These are phyloP conservation scores for Cryphonectria parasitica DNA, from an alignment of 2,329 filamentous ascomycete genomes.

Conservation along the genomic window DNA sequence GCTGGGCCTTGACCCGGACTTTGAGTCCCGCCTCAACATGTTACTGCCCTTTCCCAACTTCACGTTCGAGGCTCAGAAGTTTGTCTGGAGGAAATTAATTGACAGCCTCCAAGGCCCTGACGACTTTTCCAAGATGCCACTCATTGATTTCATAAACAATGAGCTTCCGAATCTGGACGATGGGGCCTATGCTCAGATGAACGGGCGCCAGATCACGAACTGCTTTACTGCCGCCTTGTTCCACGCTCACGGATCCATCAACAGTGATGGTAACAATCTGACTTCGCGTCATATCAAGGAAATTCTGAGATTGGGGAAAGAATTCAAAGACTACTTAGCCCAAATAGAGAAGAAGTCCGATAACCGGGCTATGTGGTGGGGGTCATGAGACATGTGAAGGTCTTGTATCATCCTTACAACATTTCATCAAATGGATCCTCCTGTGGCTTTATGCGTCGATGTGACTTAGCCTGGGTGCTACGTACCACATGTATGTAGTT, in stretches of 20 bases:
- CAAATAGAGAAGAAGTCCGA: not conserved
- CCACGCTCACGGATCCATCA: not conserved
- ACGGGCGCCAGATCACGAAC: not conserved
- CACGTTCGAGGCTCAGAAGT: not conserved
- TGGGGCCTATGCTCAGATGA: not conserved
- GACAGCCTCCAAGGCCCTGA: not conserved
- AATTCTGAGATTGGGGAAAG: not conserved
- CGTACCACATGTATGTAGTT: not conserved
- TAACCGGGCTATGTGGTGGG: too few species aligned
- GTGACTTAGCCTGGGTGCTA: not conserved
- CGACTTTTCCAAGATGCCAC: fast-evolving
- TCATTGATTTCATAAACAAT: not conserved
- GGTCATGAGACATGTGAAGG: too few species aligned
- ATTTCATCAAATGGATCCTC: not conserved
- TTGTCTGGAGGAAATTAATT: not conserved
- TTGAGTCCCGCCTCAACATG: not conserved
- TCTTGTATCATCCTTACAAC: too few species aligned
- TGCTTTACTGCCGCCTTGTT: not conserved
- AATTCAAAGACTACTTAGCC: not conserved
- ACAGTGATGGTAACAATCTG: fast-evolving
- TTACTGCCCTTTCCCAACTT: not conserved
- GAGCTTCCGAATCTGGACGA: not conserved
- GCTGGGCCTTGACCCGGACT: not conserved
- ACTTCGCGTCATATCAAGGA: not conserved
- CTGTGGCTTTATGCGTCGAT: not conserved